phyloP scores from a whole-genome alignment of 2,329 filamentous ascomycete species.

The Alternaria metachromatica region DNA sequence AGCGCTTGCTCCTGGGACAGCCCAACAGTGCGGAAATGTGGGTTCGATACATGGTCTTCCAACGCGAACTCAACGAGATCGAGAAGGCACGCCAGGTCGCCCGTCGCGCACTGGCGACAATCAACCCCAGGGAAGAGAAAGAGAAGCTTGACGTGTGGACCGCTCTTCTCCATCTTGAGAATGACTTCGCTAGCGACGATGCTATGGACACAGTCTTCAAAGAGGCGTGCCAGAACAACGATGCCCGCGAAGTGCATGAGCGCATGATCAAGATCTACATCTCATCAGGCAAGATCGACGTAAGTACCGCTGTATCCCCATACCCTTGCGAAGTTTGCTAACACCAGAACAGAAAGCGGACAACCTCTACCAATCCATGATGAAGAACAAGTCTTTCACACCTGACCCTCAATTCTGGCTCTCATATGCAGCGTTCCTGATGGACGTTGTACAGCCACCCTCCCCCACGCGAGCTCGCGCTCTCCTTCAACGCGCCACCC shows the following conservation, averaged over 20 bases:
- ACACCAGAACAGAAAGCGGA: constrained; percentile 74
- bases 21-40: constrained; percentile 93
- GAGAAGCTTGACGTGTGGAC: constrained; percentile 98
- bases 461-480: constrained; percentile 78
- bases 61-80: constrained; percentile 88
- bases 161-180: constrained; percentile 91
- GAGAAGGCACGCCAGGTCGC: constrained; percentile 87
- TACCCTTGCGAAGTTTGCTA: constrained; percentile 18
- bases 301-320: constrained; percentile 55
- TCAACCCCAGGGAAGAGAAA: constrained; percentile 86
- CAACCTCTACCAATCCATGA: constrained; percentile 80
- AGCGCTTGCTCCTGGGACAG: constrained; percentile 88
- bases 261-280: constrained; percentile 94
- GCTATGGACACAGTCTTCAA: constrained; percentile 86
- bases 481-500: constrained; percentile 81
- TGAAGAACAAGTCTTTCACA: constrained; percentile 83
- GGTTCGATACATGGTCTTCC: constrained; percentile 99
- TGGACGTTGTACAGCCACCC: constrained; percentile 72
- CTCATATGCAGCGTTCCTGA: constrained; percentile 94
- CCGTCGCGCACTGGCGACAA: constrained; percentile 87
- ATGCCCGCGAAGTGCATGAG: constrained; percentile 87
- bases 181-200: constrained; percentile 84
- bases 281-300: constrained; percentile 82
- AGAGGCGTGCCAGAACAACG: constrained; percentile 91
- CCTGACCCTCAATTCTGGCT: constrained; percentile 82